Conservation (phyloP, 2,329 filamentous ascomycete genomes). For the Talaromyces sp. region DNA sequence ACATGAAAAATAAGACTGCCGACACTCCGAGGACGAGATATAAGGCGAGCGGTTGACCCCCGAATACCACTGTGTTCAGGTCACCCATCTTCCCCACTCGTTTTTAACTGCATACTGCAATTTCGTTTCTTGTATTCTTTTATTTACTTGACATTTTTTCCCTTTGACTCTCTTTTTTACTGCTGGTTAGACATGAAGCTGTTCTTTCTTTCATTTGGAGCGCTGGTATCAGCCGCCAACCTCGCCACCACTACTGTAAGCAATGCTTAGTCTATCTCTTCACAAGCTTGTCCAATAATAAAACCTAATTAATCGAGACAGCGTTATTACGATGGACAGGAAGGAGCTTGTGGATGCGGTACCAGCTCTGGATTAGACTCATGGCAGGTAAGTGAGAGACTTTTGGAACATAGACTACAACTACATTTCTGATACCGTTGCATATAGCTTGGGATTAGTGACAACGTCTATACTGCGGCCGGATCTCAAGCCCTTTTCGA, state of each 20-base stretch:
- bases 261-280: not conserved
- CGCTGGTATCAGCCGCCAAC: constrained; percentile 8
- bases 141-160: not conserved
- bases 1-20: not conserved
- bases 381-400: constrained; percentile 21
- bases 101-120: not conserved
- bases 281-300: not conserved
- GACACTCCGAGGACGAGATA: not conserved
- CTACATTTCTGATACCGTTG: not conserved
- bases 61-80: not conserved
- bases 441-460: not conserved
- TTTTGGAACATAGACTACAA: not conserved
- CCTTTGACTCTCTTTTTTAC: not conserved
- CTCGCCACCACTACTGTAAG: constrained; percentile 10
- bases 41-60: not conserved
- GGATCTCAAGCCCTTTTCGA: constrained; percentile 21
- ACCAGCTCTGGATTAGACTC: constrained; percentile 17
- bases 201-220: constrained; percentile 6
- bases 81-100: not conserved
- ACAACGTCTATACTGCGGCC: constrained; percentile 18
- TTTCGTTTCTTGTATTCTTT: not conserved
- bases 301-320: constrained; percentile 9
- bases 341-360: constrained; percentile 29
- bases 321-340: constrained; percentile 27
- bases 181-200: constrained; percentile 7